phyloP scores from a whole-genome alignment of 192 early-diverging fungal species.

The Phycomyces nitens region DNA sequence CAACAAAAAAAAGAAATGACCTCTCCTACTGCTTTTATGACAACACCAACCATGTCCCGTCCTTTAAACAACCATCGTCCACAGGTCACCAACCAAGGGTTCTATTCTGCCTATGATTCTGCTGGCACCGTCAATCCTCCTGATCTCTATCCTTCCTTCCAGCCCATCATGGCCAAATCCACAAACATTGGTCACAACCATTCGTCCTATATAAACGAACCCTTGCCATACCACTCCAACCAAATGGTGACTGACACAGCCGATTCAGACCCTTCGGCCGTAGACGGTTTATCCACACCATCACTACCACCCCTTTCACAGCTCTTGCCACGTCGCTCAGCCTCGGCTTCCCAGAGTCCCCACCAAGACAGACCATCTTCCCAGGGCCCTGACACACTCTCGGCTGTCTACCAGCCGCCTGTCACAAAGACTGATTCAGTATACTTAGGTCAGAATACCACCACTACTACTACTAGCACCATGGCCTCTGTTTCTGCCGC shows the following conservation, averaged over 20 bases:
- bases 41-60: conserved; percentile 1
- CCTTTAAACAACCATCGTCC: neutral
- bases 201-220: neutral
- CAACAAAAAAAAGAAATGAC: neutral
- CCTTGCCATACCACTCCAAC: neutral
- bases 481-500: neutral
- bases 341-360: neutral
- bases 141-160: neutral
- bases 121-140: neutral
- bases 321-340: conserved; percentile 7
- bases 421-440: neutral
- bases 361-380: neutral
- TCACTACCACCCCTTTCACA: conserved; percentile 23
- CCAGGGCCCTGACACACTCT: neutral
- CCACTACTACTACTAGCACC: neutral
- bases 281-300: neutral
- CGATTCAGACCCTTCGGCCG: neutral
- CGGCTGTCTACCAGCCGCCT: neutral
- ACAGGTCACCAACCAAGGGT: neutral
- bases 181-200: neutral
- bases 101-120: neutral
- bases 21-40: conserved; percentile 1
- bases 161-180: neutral
- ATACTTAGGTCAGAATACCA: neutral
- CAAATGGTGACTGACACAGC: neutral